Base-by-base conservation (phyloP, 192 early-diverging fungal species). In the Pilaira anomala region DNA sequence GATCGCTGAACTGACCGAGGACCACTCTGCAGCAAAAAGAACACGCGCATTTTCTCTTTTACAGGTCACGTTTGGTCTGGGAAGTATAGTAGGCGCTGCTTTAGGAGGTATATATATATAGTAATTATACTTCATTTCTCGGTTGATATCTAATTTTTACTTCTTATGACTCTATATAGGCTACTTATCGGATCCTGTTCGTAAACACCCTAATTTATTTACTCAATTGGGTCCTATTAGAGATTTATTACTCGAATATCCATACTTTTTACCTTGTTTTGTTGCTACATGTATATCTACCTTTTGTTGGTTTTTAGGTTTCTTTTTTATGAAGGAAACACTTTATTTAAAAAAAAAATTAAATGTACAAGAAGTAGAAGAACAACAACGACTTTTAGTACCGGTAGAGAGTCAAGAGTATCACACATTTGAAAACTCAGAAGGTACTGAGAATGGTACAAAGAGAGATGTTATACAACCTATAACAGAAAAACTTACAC, bases 261-360 rank as follows among this genome's bases (percentile, higher is more conserved):
- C 88, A 0, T 94, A 91, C 55, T 74, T 89, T 50, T 73, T 94
- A 11, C 92, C 92, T 2, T 91, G 89, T 58, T 55, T 85, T 13
- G 62, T 86, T 16, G 80, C 80, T 7, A 77, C 82, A 9, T 29
- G 52, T 14, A 66, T 89, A 13, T 83, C 83, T 36, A 16, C 80
- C 0, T 50, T 83, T 48, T 85, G 87, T 2, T 73, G 84, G 46
- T n/a, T 87, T 0, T 42, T 84, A 16, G 87, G 83, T 1, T 13
- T 77, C 0, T 63, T 80, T 36, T 78, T 67, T 41, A 49, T 89
- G 39, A 74, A 88, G 26, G 88, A 89, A 59, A 85, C 85, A 41
- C 52, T 69, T 18, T 33, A 21, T 12, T n/a, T 26, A 5, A 61
- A 41, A 28, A 33, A 33, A 7, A 63, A 28, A 42, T n/a, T 1